Evolutionary conservation across 805 yeast species (phyloP).

Genomic region (Kuraishia capsulata): DNA sequence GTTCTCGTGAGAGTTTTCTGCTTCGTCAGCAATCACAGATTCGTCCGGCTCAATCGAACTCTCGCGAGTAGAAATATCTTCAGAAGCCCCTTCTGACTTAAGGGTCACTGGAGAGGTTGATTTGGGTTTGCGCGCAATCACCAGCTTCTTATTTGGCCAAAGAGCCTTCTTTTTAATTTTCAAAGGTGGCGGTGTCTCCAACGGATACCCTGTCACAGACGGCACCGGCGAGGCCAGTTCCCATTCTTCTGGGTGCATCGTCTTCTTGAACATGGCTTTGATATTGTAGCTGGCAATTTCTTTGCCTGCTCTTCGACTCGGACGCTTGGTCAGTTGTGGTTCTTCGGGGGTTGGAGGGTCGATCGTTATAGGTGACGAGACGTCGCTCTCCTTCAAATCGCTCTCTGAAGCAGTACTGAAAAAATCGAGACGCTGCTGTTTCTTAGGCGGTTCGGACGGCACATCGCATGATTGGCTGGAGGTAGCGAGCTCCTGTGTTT

Average conservation of each 20-base stretch:
- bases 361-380: too few relatives aligned
- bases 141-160: conserved; percentile 38
- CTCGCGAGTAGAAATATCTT: neutral
- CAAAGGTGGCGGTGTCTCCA: conserved; percentile 58
- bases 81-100: neutral
- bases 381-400: too few relatives aligned
- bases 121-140: too few relatives aligned
- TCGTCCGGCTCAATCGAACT: neutral
- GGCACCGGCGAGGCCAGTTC: conserved; percentile 41
- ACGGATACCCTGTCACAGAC: conserved; percentile 62
- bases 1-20: conserved; percentile 7
- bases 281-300: neutral
- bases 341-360: too few relatives aligned
- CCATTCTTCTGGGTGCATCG: too few relatives aligned
- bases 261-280: neutral
- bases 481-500: too few relatives aligned
- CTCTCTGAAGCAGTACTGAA: too few relatives aligned
- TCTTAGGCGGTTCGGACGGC: too few relatives aligned
- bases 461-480: too few relatives aligned
- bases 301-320: neutral
- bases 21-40: conserved; percentile 8
- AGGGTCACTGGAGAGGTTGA: too few relatives aligned
- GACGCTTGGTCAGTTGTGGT: too few relatives aligned
- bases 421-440: too few relatives aligned
- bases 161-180: conserved; percentile 47